Base-by-base conservation (phyloP, 1,284 basidiomycete genomes). In the Cystobasidium slooffiae region DNA sequence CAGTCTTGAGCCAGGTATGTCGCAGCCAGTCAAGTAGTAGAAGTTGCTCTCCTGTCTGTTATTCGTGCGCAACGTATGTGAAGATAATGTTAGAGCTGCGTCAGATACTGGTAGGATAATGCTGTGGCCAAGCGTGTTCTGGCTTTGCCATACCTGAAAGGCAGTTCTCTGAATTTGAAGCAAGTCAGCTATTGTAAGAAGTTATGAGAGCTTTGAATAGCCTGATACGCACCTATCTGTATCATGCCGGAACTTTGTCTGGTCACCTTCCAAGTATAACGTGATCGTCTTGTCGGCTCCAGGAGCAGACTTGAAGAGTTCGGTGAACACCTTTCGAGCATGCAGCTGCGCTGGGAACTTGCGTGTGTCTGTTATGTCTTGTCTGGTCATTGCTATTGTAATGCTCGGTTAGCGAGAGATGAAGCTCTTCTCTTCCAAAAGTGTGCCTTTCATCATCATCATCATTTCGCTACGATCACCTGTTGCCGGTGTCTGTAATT, bases 21-120 rank as follows among this genome's bases (percentile, higher is more conserved):
- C 84, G 83, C 90, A 92, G 75, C 92, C 92, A 0, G 91, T 87
- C 6, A 95, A 85, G 81, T 93, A 95, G 83, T 87, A 90, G 82
- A 95, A 96, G 83, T 95, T 95, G 78, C 90, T 90, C 83, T 94
- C 92, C 84, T 88, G 82, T 78, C 83, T 77, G 39, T 22, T n/a
- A 59, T 72, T 2, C 22, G 41, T 41, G 31, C 31, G 31, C 31
- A 31, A 22, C 16, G 20, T 8, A 41, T 43, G 56, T 41, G 1
- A 41, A n/a, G 22, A 67, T 68, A 39, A 46, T 20, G 39, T 43
- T 22, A 3, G 5, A 43, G 51, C 8, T 53, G 53, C 53, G 37
- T 46, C 51, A 62, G 63, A 6, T 46, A 18, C 51, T 70, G 39
- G 43, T 65, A 55, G n/a, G 47, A 8, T 31, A 4, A 16, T 22